Conservation (phyloP, 805 yeast genomes). For the Brettanomyces sp. region DNA sequence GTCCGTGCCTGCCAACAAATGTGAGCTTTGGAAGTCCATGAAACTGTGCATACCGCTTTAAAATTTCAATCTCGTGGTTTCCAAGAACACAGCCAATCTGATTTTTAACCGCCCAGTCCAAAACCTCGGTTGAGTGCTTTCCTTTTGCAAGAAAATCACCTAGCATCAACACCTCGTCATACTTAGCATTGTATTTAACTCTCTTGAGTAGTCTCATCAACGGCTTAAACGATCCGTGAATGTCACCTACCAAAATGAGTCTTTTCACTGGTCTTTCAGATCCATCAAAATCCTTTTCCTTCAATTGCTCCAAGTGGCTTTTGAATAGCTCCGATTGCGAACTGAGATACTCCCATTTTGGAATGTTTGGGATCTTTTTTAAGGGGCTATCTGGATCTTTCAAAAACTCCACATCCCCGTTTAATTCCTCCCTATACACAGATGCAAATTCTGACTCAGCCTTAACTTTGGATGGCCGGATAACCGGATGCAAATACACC, state of each 20-base stretch:
- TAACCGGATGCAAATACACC: conserved; percentile 23
- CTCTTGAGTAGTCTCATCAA: conserved; percentile 44
- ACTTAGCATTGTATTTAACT: conserved; percentile 32
- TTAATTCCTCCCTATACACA: conserved; percentile 5
- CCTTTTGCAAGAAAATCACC: conserved; percentile 91
- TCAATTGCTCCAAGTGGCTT: conserved; percentile 12
- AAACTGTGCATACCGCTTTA: conserved; percentile 53
- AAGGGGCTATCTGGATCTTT: conserved; percentile 19
- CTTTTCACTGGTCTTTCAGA: conserved; percentile 27
- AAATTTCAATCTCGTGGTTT: conserved; percentile 73
- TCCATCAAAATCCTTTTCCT: conserved; percentile 3
- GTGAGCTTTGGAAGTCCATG: conserved; percentile 34
- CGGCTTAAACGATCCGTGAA: conserved; percentile 68
- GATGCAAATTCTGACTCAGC: conserved; percentile 13
- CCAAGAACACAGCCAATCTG: conserved; percentile 73
- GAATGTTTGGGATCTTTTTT: conserved; percentile 18
- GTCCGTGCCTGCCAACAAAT: conserved; percentile 10
- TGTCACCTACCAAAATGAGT: conserved; percentile 71
- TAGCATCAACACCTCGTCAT: conserved; percentile 56
- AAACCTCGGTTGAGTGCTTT: conserved; percentile 57
- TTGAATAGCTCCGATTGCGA: conserved; percentile 10
- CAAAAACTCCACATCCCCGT: background rate
- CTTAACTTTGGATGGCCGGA: conserved; percentile 7
- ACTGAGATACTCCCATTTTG: conserved; percentile 11
- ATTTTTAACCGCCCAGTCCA: conserved; percentile 53